phyloP scores from a whole-genome alignment of 768 basidiomycete species.

The Russula brevipes region DNA sequence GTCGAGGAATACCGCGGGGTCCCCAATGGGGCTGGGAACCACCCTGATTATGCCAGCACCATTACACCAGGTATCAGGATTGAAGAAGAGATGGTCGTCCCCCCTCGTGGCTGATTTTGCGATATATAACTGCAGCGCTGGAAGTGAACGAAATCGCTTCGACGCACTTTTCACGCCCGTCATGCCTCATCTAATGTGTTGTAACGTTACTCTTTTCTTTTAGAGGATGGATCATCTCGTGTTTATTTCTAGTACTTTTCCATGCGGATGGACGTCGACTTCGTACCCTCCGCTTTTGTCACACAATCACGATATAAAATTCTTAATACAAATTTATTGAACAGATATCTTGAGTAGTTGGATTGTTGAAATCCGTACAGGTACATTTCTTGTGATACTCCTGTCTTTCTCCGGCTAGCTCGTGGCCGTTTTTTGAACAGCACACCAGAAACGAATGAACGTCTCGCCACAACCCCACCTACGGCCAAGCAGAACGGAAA shows the following conservation, averaged over 20 bases:
- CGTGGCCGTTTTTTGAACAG: slow-evolving; percentile 3
- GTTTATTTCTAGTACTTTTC: neutral
- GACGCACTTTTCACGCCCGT: neutral
- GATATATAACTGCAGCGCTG: neutral
- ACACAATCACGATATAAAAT: neutral
- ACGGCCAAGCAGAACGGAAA: slow-evolving; percentile 12
- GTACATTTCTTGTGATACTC: slow-evolving; percentile 30
- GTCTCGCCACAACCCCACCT: slow-evolving; percentile 23
- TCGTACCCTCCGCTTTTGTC: neutral
- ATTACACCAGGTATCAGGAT: slow-evolving; percentile 26
- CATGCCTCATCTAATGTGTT: neutral
- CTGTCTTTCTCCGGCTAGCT: slow-evolving; percentile 12
- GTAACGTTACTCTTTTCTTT: neutral
- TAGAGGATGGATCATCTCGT: neutral
- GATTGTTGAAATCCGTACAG: slow-evolving; percentile 82
- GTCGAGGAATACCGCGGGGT: neutral
- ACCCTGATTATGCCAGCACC: neutral
- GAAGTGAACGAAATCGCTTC: neutral
- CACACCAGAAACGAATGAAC: slow-evolving; percentile 2
- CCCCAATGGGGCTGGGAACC: neutral
- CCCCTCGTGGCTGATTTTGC: slow-evolving; percentile 17
- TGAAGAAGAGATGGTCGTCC: slow-evolving; percentile 34
- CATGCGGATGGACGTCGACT: neutral
- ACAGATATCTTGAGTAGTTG: slow-evolving; percentile 28
- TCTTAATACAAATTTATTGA: slow-evolving; percentile 9